Evolutionary conservation across 2,329 filamentous ascomycete genomes (phyloP).

Genomic region (Aureobasidium leucospermi): DNA sequence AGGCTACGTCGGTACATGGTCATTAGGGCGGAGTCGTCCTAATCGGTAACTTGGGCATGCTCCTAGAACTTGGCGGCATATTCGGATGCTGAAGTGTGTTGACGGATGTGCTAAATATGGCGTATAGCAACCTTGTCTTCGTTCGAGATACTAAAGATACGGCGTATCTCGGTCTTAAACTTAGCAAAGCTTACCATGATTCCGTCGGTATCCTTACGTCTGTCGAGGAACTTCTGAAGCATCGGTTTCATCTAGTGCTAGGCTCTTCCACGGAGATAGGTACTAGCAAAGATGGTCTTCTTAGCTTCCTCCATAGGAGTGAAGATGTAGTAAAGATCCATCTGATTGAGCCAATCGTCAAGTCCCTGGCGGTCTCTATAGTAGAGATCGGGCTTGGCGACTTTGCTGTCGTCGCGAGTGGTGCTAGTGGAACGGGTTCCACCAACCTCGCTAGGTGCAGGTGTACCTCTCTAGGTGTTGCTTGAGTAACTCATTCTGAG

Average conservation of each 20-base stretch:
- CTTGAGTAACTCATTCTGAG: background rate
- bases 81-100: no score
- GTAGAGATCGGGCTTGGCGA: no score
- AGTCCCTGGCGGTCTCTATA: background rate
- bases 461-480: background rate
- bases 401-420: no score
- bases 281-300: background rate
- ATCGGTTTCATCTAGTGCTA: background rate
- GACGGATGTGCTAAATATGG: no score
- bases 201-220: no score
- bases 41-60: background rate
- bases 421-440: no score
- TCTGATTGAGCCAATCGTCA: background rate
- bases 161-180: no score
- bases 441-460: no score
- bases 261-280: conserved; percentile 1
- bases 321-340: background rate
- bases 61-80: background rate
- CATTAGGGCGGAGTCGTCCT: background rate
- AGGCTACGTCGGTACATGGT: no score
- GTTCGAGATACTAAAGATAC: no score
- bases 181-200: background rate
- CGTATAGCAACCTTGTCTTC: no score
- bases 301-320: background rate
- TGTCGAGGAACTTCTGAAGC: no score